Percentiles rank a stretch among this genome's conserved stretches.
Evolutionary conservation across 441 rosid species (phyloP).

Genomic region (Euphorbia schlechtendalii): DNA sequence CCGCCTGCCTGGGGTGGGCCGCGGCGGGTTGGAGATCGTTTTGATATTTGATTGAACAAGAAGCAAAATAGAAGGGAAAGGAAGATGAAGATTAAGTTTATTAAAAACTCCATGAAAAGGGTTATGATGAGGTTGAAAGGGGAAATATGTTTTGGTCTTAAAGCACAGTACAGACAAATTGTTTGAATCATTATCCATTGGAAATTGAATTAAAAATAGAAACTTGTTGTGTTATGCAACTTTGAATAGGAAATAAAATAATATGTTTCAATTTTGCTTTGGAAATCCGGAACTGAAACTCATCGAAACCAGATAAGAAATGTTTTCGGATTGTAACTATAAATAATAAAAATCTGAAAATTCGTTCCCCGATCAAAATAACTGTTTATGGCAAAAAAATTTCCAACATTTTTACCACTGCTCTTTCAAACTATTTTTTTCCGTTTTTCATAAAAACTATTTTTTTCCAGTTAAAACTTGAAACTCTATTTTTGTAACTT

Average conservation of each 20-base stretch:
- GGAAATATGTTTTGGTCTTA: not conserved
- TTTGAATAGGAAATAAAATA: not conserved
- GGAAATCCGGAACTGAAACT: too few relatives aligned
- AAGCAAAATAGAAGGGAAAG: conserved; percentile 14
- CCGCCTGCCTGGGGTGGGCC: conserved; percentile 16
- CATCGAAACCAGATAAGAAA: too few relatives aligned
- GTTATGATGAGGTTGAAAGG: not conserved
- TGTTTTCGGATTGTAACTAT: too few relatives aligned
- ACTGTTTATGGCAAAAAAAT: too few relatives aligned
- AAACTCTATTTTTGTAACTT: too few relatives aligned
- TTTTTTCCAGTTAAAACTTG: too few relatives aligned
- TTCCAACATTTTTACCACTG: too few relatives aligned
- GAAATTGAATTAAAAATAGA: not conserved
- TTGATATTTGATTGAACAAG: conserved; percentile 19
- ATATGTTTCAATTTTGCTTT: not conserved
- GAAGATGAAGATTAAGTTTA: conserved; percentile 10
- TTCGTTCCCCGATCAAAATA: too few relatives aligned
- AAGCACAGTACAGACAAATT: not conserved
- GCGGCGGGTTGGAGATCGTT: conserved; percentile 3
- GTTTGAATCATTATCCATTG: not conserved
- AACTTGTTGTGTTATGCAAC: not conserved
- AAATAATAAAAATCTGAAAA: too few relatives aligned
- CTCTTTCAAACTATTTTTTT: too few relatives aligned
- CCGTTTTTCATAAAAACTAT: too few relatives aligned
- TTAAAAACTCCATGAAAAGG: conserved; percentile 21